Evolutionary conservation across 2,329 filamentous ascomycete genomes (phyloP), one percentile per base, ranked within the genome.

Genomic region (Talaromyces sp.): DNA sequence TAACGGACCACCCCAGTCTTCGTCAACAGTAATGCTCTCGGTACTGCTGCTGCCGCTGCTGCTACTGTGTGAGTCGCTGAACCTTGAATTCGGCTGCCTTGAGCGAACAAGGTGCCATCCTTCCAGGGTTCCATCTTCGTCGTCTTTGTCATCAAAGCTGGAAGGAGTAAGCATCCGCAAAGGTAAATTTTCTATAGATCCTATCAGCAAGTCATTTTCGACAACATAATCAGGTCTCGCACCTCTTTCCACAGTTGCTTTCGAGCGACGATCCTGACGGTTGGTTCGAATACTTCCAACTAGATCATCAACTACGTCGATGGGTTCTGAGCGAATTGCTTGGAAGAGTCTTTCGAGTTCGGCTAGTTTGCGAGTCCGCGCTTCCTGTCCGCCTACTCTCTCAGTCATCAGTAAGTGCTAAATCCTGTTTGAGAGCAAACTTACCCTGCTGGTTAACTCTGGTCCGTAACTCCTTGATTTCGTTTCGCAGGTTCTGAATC

Each of bases 291-390:
- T 72, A 38, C 74, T 69, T 1, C 68, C 70, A 53, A 78, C 68
- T 25, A 78, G 62, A n/a, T 71, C 68, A 58, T 75, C 74, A 29
- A 77, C 74, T 22, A 74, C 69, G 22, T 71, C 65, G 36, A 69
- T 69, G 63, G 75, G 74, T 10, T 74, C 76, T 5, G 72, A 73
- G 15, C 75, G 75, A 67, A 78, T 74, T 43, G 72, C 73, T 27
- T 73, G 70, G 67, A 78, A 76, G 54, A 78, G 70, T 61, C 65
- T 68, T 65, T 76, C 74, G 25, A 77, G 69, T 65, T 74, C 70
- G 43, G 71, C 71, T 54, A 74, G 68, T 65, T 74, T 75, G 58
- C 69, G 68, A 49, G 71, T 65, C 53, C 69, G 63, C 47, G 70
- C 68, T 60, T 63, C 63, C 27, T 66, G 68, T 34, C 67, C 67